Evolutionary conservation across 345 rosid genomes (phyloP).

Genomic region (Citrus cavaleriei): DNA sequence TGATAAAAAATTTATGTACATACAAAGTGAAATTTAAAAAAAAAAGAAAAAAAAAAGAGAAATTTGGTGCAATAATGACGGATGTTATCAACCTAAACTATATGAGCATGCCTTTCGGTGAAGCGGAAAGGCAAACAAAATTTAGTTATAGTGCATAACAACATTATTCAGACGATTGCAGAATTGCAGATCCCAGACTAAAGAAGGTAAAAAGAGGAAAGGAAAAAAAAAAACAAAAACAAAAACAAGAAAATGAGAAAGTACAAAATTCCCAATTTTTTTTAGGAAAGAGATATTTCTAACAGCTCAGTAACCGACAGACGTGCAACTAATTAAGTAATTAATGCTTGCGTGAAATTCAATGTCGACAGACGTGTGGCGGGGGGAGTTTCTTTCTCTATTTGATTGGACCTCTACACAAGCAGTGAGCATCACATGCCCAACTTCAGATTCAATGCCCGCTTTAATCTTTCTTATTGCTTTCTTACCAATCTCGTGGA

Average conservation of each 20-base stretch:
- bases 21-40: too few relatives aligned
- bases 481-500: background rate
- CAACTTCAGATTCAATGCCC: conserved; percentile 4
- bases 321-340: background rate
- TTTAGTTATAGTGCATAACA: too few relatives aligned
- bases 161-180: too few relatives aligned
- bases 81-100: too few relatives aligned
- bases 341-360: background rate
- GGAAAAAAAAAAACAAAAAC: background rate
- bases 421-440: background rate
- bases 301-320: conserved; percentile 1
- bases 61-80: too few relatives aligned
- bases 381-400: background rate
- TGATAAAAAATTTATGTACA: background rate
- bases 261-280: background rate
- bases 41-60: too few relatives aligned
- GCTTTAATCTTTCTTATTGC: background rate
- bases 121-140: too few relatives aligned
- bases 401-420: background rate
- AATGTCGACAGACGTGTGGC: background rate
- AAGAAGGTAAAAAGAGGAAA: too few relatives aligned
- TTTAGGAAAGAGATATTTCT: background rate
- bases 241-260: background rate
- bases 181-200: too few relatives aligned
- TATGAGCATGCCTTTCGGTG: too few relatives aligned